Evolutionary conservation across 2,329 filamentous ascomycete species (phyloP), one percentile per base, ranked within the genome.

Genomic region (Fusarium foetens): DNA sequence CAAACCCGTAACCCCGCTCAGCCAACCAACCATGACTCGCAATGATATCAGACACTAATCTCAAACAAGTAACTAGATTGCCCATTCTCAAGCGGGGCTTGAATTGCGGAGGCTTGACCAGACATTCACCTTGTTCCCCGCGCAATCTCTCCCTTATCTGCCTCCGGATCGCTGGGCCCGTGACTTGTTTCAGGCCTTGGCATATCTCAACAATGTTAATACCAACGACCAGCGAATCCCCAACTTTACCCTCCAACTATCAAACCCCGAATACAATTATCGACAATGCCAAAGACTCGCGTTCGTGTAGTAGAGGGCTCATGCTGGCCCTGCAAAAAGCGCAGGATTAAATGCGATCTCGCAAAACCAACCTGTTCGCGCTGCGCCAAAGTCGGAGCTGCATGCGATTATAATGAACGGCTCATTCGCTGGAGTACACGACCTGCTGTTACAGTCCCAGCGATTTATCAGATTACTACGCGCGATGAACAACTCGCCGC

Each of bases 271-370:
- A 21, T 10, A 39, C 19, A 52, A 8, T 21, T 11, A 14, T 27
- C n/a, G 6, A 33, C 0, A n/a, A 38, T 29, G 13, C 43, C 63
- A 29, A 73, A 73, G n/a, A 29, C 70, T 3, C 63, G 75, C n/a
- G 57, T 77, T 2, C 61, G 75, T 16, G 71, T 77, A 13, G 75
- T 77, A 5, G 73, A 77, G 17, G 83, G 83, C n/a, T 84, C 83
- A 10, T 84, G 83, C 68, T 84, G 83, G 83, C 78, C 80, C 27
- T 84, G 83, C 75, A 84, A 83, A 69, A 83, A 84, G 52, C 80
- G 83, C 16, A 78, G 83, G 29, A 82, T 84, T 46, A 84, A 84
- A 66, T 84, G 83, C 68, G 82, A 84, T 63, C 78, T 84, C 13
- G 74, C 76, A 31, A 77, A 78, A 29, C 81, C 82, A 5, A 72